phyloP scores from a whole-genome alignment of 139 green algal species.

The Chlorella sp. region DNA sequence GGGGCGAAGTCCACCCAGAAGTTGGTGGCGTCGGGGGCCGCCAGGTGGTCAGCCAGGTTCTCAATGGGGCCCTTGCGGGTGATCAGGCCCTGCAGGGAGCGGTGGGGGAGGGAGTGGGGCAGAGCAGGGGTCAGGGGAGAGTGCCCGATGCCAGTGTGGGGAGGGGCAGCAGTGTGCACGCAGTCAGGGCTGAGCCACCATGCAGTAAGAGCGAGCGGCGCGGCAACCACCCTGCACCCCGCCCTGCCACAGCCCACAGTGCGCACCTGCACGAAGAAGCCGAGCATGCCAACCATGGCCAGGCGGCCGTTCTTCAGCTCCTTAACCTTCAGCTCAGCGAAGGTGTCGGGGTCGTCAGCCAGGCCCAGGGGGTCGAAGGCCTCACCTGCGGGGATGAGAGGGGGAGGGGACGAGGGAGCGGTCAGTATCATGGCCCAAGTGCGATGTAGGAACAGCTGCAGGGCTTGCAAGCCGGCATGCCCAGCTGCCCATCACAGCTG shows the following conservation, averaged over 20 bases:
- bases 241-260: no score
- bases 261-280: conserved; percentile 63
- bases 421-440: no score
- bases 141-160: no score
- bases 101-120: background rate
- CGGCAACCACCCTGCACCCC: no score
- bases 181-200: no score
- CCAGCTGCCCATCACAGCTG: no score
- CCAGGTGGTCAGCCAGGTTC: conserved; percentile 89
- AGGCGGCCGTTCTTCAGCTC: conserved; percentile 84
- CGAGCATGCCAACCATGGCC: conserved; percentile 76
- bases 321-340: conserved; percentile 78
- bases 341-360: conserved; percentile 84
- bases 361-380: conserved; percentile 79
- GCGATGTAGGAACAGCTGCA: no score
- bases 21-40: conserved; percentile 78
- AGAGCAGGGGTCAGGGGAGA: no score
- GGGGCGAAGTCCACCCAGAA: conserved; percentile 68
- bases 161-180: no score
- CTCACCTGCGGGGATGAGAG: conserved; percentile 60
- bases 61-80: conserved; percentile 71
- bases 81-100: conserved; percentile 35
- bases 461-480: no score
- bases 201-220: no score
- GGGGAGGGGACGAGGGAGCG: no score